Conservation (phyloP, 768 basidiomycete species). For the Amanita rimosa region DNA sequence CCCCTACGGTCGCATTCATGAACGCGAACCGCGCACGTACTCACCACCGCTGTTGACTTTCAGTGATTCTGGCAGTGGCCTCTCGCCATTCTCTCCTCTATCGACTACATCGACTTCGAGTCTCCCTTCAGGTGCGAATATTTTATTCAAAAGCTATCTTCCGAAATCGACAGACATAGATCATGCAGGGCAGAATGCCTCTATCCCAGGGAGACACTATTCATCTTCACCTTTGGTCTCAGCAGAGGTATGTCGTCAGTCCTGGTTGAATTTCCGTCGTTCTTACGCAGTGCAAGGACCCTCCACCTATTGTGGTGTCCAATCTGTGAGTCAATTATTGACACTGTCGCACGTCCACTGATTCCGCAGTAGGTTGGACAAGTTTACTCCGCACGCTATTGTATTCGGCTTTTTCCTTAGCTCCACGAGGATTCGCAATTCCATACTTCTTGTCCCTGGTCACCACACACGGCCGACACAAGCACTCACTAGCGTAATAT, state of each 20-base stretch:
- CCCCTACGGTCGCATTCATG: conserved; percentile 30
- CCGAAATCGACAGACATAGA: conserved; percentile 20
- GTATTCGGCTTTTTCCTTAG: conserved; percentile 62
- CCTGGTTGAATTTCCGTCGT: not conserved
- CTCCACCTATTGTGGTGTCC: conserved; percentile 24
- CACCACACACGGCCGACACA: conserved; percentile 36
- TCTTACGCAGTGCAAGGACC: conserved; percentile 21
- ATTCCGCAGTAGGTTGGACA: conserved; percentile 32
- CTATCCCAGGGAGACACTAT: conserved; percentile 24
- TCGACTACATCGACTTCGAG: conserved; percentile 34
- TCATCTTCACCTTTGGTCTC: conserved; percentile 26
- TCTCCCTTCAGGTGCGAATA: conserved; percentile 32
- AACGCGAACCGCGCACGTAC: conserved; percentile 20
- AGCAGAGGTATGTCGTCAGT: conserved; percentile 22
- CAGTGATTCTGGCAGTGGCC: conserved; percentile 18
- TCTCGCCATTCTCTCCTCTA: conserved; percentile 33
- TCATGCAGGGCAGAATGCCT: conserved; percentile 32
- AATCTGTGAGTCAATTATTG: conserved; percentile 20
- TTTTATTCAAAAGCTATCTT: not conserved
- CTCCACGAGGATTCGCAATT: conserved; percentile 32
- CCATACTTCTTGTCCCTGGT: conserved; percentile 32
- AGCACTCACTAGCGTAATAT: conserved; percentile 36
- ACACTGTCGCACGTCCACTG: conserved; percentile 6
- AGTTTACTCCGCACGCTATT: conserved; percentile 43
- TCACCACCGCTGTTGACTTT: conserved; percentile 22